phyloP scores from a whole-genome alignment of 2,329 filamentous ascomycete species.

The Alternaria arbusti region DNA sequence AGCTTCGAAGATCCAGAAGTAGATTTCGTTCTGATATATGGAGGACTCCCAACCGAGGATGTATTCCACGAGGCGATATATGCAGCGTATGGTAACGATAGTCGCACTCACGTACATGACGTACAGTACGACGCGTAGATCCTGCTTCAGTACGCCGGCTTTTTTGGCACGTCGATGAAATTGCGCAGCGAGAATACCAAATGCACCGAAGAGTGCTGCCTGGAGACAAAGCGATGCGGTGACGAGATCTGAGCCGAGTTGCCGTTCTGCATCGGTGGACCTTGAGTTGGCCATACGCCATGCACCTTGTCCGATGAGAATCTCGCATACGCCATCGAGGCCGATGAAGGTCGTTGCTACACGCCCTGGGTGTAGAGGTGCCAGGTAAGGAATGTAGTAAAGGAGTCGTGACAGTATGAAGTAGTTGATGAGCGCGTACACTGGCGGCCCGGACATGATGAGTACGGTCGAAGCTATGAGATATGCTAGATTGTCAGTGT shows the following conservation, averaged over 20 bases:
- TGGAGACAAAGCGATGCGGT: slow-evolving; percentile 60
- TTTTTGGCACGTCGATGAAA: slow-evolving; percentile 56
- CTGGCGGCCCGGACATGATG: slow-evolving; percentile 55
- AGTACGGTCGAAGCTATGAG: slow-evolving; percentile 52
- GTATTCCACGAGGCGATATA: slow-evolving; percentile 62
- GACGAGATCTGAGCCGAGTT: slow-evolving; percentile 54
- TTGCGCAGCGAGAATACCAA: slow-evolving; percentile 53
- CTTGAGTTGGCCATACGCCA: slow-evolving; percentile 52
- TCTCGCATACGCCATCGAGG: slow-evolving; percentile 58
- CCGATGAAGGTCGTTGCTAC: slow-evolving; percentile 66
- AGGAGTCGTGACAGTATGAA: slow-evolving; percentile 66
- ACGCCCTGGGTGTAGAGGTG: slow-evolving; percentile 64
- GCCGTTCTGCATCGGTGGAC: slow-evolving; percentile 45
- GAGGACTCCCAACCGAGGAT: slow-evolving; percentile 47
- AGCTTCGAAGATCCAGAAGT: slow-evolving; percentile 63
- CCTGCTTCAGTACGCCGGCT: slow-evolving; percentile 50
- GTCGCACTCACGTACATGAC: slow-evolving; percentile 58
- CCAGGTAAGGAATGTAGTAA: slow-evolving; percentile 66
- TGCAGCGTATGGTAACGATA: slow-evolving; percentile 57
- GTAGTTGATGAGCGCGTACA: slow-evolving; percentile 68
- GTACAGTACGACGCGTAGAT: slow-evolving; percentile 53
- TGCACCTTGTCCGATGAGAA: slow-evolving; percentile 61
- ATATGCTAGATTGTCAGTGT: slow-evolving; percentile 54
- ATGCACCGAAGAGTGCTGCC: slow-evolving; percentile 57
- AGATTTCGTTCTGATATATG: slow-evolving; percentile 56